These are phyloP conservation scores for Rostrohypoxylon terebratum DNA, from an alignment of 495 filamentous ascomycete genomes.

Conservation along the genomic window DNA sequence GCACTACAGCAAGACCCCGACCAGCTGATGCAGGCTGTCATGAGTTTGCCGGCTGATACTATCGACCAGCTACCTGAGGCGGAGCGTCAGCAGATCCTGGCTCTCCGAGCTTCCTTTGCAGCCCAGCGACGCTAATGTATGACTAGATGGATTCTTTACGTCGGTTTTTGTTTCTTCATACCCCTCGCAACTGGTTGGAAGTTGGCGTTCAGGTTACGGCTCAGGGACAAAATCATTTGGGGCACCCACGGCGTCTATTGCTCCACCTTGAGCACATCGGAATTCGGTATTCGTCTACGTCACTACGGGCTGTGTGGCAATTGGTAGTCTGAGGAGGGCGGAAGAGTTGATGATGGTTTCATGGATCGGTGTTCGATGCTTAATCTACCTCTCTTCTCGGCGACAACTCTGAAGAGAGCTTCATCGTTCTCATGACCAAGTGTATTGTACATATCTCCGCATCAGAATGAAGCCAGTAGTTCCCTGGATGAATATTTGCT, in stretches of 20 bases:
- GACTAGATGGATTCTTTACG: conserved; percentile 4
- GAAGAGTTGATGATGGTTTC: background rate
- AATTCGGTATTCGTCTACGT: background rate
- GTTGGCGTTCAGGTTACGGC: conserved; percentile 40
- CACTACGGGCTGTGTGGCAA: background rate
- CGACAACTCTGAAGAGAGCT: background rate
- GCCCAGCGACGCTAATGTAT: conserved; percentile 38
- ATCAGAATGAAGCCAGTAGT: background rate
- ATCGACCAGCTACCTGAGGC: conserved; percentile 80
- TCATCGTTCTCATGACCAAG: background rate
- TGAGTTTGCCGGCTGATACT: conserved; percentile 77
- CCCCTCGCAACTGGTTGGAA: conserved; percentile 32
- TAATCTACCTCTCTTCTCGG: background rate
- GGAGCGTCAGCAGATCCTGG: conserved; percentile 80
- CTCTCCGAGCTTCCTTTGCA: conserved; percentile 60
- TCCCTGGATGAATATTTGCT: background rate
- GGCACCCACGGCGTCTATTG: conserved; percentile 11
- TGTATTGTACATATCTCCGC: background rate
- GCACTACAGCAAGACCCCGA: conserved; percentile 67
- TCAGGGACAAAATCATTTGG: conserved; percentile 31
- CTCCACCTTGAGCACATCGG: conserved; percentile 11
- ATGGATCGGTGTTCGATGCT: background rate
- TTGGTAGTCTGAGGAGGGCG: background rate
- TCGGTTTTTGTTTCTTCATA: conserved; percentile 37
- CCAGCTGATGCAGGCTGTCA: conserved; percentile 77